A percentile compares a stretch with the other conserved stretches of the same genome.
Evolutionary conservation across 1,139 yeast species (phyloP).

Genomic region (Taphrina sp.): DNA sequence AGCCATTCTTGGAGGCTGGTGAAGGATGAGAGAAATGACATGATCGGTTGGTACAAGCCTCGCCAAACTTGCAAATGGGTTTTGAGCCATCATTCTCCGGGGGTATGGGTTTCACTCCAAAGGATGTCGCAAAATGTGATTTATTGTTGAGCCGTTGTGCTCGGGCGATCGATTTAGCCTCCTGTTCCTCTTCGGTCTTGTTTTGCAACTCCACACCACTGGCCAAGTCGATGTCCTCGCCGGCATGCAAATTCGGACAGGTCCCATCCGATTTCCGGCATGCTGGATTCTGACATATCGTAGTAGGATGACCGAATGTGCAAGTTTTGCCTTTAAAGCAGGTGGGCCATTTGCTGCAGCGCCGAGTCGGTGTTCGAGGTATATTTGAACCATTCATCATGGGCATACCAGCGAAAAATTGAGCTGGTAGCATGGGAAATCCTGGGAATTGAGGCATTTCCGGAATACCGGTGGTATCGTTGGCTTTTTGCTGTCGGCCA

Average conservation of each 20-base stretch:
- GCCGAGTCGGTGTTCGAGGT: conserved; percentile 14
- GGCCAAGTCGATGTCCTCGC: conserved; percentile 14
- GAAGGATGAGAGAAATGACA: conserved; percentile 29
- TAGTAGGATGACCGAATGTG: conserved; percentile 27
- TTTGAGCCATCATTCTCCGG: conserved; percentile 9
- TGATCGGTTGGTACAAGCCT: conserved; percentile 25
- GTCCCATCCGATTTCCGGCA: conserved; percentile 19
- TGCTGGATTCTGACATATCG: conserved; percentile 9
- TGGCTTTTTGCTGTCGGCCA: neutral
- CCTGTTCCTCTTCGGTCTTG: conserved; percentile 12
- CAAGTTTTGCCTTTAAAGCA: conserved; percentile 23
- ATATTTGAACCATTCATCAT: neutral
- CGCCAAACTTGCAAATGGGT: conserved; percentile 25
- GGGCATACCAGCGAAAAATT: conserved; percentile 25
- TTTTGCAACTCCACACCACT: conserved; percentile 14
- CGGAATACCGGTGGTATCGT: conserved; percentile 4
- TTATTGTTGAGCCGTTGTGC: neutral
- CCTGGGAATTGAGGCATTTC: conserved; percentile 24
- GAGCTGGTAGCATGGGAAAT: conserved; percentile 24
- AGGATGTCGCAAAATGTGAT: neutral
- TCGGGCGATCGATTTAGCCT: conserved; percentile 7
- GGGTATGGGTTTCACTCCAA: neutral
- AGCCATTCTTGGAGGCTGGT: conserved; percentile 29
- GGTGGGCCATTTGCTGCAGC: conserved; percentile 22
- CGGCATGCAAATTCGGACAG: conserved; percentile 17